Base-by-base conservation (phyloP, 441 rosid species). In the Syzygium malaccense region DNA sequence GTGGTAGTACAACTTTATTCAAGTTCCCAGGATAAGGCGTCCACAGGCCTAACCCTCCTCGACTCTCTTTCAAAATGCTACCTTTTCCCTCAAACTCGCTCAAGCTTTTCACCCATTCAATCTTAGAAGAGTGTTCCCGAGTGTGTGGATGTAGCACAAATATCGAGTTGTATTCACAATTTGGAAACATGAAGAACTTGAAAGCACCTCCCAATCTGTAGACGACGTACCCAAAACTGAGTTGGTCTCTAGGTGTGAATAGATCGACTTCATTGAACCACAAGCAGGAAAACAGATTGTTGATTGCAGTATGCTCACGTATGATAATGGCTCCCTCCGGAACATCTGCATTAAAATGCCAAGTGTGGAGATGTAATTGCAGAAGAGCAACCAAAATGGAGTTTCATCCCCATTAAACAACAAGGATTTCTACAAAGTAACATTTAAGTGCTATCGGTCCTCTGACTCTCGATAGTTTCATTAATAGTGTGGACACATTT, bases 241-340 rank as follows among this genome's bases (percentile, higher is more conserved):
- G 92, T 91, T 98, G 99, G 92, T 98, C 99, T 92, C 99, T 93
- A 37, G 99, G 99, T 28, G 99, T 97, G 88, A 97, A 91, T 87
- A 98, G 96, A 91, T 98, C 88, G 85, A 97, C 99, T 94, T 97
- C 98, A 54, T 97, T 96, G 97, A 98, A 98, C 99, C 99, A 97
- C 92, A 96, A 88, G 94, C 99, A 97, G 92, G 95, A 95, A 88
- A 98, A 98, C 92, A 98, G 91, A 89, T 97, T 95, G 87, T 90
- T 97, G 88, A 96, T 85, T 37, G 94, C 93, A 17, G 99, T 96
- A 88, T 96, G 99, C 86, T 97, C 99, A 78, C 98, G 91, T 84
- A 97, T 88, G 88, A 97, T 97, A 90, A 97, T 87, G 33, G 99
- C 99, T 91, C 99, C 99, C 94, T 98, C 99, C 2, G 98, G 99